A percentile compares a stretch with the other conserved stretches of the same genome.
Evolutionary conservation across 2,329 filamentous ascomycete species (phyloP).

Genomic region (Chalara sp.): DNA sequence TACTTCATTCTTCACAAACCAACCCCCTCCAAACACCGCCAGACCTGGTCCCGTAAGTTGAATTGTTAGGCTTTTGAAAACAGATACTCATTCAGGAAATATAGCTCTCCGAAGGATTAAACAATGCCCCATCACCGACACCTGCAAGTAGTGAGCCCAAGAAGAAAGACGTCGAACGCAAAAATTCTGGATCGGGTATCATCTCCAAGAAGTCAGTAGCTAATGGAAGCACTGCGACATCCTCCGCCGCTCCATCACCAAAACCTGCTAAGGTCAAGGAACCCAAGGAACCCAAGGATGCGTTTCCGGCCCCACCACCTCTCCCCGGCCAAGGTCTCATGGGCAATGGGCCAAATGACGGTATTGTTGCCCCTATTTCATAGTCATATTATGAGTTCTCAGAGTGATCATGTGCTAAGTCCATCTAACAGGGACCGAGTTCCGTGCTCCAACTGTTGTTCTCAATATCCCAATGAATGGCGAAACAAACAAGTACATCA

Average conservation of each 20-base stretch:
- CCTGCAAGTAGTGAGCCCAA: constrained; percentile 6
- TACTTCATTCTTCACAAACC: not conserved
- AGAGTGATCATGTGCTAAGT: too few species aligned
- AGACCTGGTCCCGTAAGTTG: constrained; percentile 1
- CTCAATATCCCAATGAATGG: constrained; percentile 76
- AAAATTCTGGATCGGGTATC: constrained; percentile 10
- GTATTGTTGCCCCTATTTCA: too few species aligned
- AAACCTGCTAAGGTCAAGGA: constrained; percentile 50
- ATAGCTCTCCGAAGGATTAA: not conserved
- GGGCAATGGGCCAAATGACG: constrained; percentile 42
- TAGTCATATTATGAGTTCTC: too few species aligned
- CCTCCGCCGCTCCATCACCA: constrained; percentile 45
- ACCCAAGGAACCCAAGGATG: constrained; percentile 8
- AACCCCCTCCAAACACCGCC: constrained; percentile 1
- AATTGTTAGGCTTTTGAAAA: not conserved
- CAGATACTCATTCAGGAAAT: not conserved
- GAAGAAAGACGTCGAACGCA: constrained; percentile 5
- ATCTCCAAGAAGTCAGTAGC: constrained; percentile 32
- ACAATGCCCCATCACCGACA: constrained; percentile 15
- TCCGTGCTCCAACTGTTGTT: constrained; percentile 67
- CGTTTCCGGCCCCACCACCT: constrained; percentile 39
- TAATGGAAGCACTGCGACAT: constrained; percentile 39
- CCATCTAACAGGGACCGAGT: constrained; percentile 41
- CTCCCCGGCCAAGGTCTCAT: constrained; percentile 57
- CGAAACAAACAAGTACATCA: constrained; percentile 84